Evolutionary conservation across 2,329 filamentous ascomycete species (phyloP), one percentile per base, ranked within the genome.

Genomic region (Xylaria digitata): DNA sequence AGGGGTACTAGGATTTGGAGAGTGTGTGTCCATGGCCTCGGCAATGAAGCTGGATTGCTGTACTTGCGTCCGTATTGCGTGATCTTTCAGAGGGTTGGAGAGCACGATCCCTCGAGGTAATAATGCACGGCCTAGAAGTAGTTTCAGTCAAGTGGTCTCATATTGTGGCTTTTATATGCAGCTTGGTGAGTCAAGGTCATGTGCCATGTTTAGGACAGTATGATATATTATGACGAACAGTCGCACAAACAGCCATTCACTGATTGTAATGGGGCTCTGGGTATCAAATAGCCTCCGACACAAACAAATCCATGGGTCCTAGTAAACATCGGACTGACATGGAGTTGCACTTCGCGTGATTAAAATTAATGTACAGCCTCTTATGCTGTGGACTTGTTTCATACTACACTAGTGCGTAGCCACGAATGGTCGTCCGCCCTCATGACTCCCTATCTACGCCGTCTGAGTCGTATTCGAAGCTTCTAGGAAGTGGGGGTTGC

Each of bases 391-490:
- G 17, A 53, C 52, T 53, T 53, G 43, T 55, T 26, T 34, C 53
- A 46, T 49, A 23, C 4, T 21, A 34, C 17, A 43, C 26, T 21
- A 64, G 21, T 45, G 26, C 40, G 21, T 21, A 34, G 21, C 30
- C 34, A 13, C 34, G 15, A 42, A 43, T 52, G 30, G 30, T 15
- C 26, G 11, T 13, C 21, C 49, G 48, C 42, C 6, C 8, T 50
- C 23, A 63, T 48, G 32, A 50, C 15, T 80, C 75, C 45, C 70
- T 73, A 30, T 63, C 70, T n/a, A 71, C 71, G 55, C 61, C 61
- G 19, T 72, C 75, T 30, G 75, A 75, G 59, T 75, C 69, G 54
- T 77, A 77, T 37, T 75, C 74, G 43, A 77, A 77, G 32, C 34
- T 56, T 19, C 55, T 26, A 4, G 74, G 74, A 15, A 71, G 49